Conservation (phyloP, 805 yeast genomes). For the Metschnikowia arizonensis region DNA sequence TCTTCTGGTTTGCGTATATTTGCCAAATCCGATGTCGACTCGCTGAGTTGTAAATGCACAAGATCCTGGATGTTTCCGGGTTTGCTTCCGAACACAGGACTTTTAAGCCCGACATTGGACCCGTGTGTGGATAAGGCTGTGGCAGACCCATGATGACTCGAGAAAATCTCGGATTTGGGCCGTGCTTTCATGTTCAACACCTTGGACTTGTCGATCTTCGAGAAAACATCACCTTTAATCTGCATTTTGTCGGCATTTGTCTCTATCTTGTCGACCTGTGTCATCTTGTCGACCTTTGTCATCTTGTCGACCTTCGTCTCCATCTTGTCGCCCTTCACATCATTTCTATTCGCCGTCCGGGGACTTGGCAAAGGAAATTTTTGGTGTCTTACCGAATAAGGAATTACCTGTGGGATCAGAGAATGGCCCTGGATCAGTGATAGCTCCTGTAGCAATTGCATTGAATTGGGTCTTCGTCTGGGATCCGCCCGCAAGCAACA, state of each 20-base stretch:
- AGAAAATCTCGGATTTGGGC: slow-evolving; percentile 16
- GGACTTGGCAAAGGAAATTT: not conserved
- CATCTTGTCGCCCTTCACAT: not conserved
- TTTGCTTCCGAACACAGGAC: not conserved
- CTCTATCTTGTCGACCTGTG: not conserved
- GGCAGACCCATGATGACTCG: not conserved
- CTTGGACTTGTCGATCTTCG: slow-evolving; percentile 39
- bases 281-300: not conserved
- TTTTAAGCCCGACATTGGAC: not conserved
- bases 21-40: slow-evolving; percentile 21
- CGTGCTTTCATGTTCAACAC: slow-evolving; percentile 18
- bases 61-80: slow-evolving; percentile 24
- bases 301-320: too few species aligned
- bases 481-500: slow-evolving; percentile 65
- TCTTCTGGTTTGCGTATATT: slow-evolving; percentile 20
- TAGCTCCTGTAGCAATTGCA: slow-evolving; percentile 65
- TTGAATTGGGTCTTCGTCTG: slow-evolving; percentile 65
- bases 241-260: not conserved
- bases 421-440: slow-evolving; percentile 52
- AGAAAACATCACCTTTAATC: slow-evolving; percentile 35
- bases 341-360: not conserved
- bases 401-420: slow-evolving; percentile 40
- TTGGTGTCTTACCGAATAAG: slow-evolving; percentile 28
- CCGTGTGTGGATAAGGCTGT: not conserved
- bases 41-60: slow-evolving; percentile 30